Percentiles rank a stretch among this genome's conserved stretches.
Evolutionary conservation across 192 early-diverging fungal genomes (phyloP).

Genomic region (Umbelopsis ramanniana): DNA sequence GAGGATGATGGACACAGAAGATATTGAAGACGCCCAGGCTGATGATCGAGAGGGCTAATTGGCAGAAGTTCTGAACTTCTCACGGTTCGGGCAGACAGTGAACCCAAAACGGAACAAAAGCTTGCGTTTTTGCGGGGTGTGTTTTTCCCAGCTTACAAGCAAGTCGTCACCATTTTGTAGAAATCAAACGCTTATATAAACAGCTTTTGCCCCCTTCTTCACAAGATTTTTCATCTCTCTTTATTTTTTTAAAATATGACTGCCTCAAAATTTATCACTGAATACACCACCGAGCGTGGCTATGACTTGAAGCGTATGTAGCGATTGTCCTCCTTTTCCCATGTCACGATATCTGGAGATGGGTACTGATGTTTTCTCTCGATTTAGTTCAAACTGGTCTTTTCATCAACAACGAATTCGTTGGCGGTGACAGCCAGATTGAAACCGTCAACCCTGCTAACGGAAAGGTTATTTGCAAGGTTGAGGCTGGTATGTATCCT

Average conservation of each 20-base stretch:
- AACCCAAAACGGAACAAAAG: constrained; percentile 11
- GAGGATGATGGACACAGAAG: constrained; percentile 22
- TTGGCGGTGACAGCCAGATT: constrained; percentile 56
- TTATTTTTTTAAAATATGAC: not conserved
- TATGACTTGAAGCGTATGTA: constrained; percentile 18
- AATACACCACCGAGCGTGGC: constrained; percentile 13
- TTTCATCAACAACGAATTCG: constrained; percentile 77
- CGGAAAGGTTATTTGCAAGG: constrained; percentile 57
- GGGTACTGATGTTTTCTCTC: not conserved
- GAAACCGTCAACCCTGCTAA: constrained; percentile 73
- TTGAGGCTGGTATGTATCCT: constrained; percentile 46
- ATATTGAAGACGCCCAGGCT: constrained; percentile 23
- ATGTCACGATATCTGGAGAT: not conserved
- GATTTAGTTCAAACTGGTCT: constrained; percentile 57
- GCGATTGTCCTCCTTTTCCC: not conserved
- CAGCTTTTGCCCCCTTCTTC: not conserved
- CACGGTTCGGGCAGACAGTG: not conserved
- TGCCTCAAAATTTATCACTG: constrained; percentile 9
- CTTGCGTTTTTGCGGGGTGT: not conserved
- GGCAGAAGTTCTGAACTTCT: constrained; percentile 2
- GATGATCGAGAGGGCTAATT: constrained; percentile 11
- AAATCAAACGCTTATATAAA: not conserved
- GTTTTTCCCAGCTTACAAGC: not conserved
- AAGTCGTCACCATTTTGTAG: too few species aligned
- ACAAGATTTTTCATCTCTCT: not conserved